phyloP scores from a whole-genome alignment of 2,329 filamentous ascomycete species.

The Hypoxylon sp. region DNA sequence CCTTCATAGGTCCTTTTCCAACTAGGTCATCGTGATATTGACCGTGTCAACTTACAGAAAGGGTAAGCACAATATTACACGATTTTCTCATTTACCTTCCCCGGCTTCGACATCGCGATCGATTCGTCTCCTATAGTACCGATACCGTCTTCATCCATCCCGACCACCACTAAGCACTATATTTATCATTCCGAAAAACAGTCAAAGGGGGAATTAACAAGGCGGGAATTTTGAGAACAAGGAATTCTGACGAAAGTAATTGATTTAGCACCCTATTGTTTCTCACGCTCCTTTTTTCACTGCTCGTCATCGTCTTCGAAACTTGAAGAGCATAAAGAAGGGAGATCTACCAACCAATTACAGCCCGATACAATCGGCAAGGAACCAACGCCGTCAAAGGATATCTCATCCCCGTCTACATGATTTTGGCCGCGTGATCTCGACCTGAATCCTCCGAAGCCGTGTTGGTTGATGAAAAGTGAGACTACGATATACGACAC shows the following conservation, averaged over 20 bases:
- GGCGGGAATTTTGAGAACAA: conserved; percentile 27
- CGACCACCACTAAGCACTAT: conserved; percentile 15
- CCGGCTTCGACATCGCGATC: conserved; percentile 17
- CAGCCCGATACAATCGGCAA: conserved; percentile 21
- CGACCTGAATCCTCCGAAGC: conserved; percentile 11
- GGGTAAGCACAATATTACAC: conserved; percentile 32
- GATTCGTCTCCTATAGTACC: conserved; percentile 6
- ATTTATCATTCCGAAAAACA: conserved; percentile 11
- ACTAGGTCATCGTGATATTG: conserved; percentile 34
- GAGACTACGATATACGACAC: conserved; percentile 29
- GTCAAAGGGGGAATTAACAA: conserved; percentile 23
- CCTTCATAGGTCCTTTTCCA: conserved; percentile 33
- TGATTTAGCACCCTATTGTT: conserved; percentile 46
- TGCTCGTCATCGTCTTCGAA: conserved; percentile 16
- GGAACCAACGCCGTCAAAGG: conserved; percentile 40
- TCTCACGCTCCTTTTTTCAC: conserved; percentile 35
- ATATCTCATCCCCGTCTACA: conserved; percentile 33
- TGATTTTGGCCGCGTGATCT: conserved; percentile 33
- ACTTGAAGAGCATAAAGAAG: conserved; percentile 29
- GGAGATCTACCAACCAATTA: conserved; percentile 27
- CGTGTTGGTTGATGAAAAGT: conserved; percentile 33
- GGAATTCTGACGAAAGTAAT: conserved; percentile 38
- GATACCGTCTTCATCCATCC: conserved; percentile 7
- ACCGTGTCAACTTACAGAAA: conserved; percentile 33
- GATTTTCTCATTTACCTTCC: conserved; percentile 15